Base-by-base conservation (phyloP, 352 stramenopile species). In the Globisporangium alternatum region DNA sequence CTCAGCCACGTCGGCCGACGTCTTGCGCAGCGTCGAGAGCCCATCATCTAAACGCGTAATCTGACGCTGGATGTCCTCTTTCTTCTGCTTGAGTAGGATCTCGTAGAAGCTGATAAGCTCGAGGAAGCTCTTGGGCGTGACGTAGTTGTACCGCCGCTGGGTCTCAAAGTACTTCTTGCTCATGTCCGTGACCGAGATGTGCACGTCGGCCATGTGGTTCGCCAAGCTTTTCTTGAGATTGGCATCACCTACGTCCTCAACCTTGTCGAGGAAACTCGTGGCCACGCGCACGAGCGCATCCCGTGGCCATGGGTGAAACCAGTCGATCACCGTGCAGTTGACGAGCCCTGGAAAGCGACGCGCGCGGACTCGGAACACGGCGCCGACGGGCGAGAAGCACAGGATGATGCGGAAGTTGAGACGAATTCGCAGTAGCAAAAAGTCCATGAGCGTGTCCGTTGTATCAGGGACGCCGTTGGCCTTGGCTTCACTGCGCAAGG, bases 91-190 rank as follows among this genome's bases (percentile, higher is more conserved):
- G 25, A 99, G 83, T 44, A 99, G 66, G 66, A 98, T 97, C 72
- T 99, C 98, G 84, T 99, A 99, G 66, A 99, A 98, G 37, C 80
- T 90, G 52, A 99, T 99, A 13, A 99, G 79, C 76, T 99, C 96
- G 25, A 99, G 81, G 78, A 98, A 99, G 67, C 90, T 98, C 80
- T 99, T 99, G 7, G 97, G 97, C 45, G 97, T 99, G 56, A 99
- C 96, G 72, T 99, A 99, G 74, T 99, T 99, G 90, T 98, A 99
- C 8, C 97, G 86, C 0, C 95, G 80, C 69, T 99, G 94, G 7
- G 91, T 97, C 65, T 98, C 89, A 62, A 97, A 91, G 81, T 98
- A 99, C 67, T 89, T 86, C 58, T 95, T 91, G 37, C 90, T 98
- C 81, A 97, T 97, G 62, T 98, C 91, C 2, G 90, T 98, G 48